Percentiles rank a stretch among this genome's conserved stretches.
Evolutionary conservation across 1,139 yeast genomes (phyloP).

Genomic region (Pichia sp.): DNA sequence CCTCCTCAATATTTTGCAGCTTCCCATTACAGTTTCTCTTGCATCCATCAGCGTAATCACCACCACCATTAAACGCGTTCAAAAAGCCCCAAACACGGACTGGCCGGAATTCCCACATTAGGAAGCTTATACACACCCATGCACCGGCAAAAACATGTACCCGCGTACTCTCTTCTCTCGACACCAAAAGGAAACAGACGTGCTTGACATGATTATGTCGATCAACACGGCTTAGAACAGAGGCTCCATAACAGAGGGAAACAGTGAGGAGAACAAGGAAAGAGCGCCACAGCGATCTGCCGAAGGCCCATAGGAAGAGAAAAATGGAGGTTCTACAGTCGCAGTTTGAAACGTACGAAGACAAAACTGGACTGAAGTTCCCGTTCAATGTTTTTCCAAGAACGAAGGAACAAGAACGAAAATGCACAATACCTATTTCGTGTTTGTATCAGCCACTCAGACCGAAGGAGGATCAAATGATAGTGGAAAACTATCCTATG

Average conservation of each 20-base stretch:
- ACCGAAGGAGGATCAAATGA: constrained; percentile 42
- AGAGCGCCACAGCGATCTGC: too few relatives aligned
- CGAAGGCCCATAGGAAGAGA: not conserved
- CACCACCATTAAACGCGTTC: not conserved
- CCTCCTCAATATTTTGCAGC: not conserved
- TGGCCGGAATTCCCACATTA: not conserved
- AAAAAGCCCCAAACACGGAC: not conserved
- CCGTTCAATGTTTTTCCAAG: constrained; percentile 84
- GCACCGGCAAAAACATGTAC: not conserved
- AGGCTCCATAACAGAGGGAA: too few relatives aligned
- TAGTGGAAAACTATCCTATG: constrained; percentile 40
- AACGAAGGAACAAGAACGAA: constrained; percentile 52
- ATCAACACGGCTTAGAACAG: not conserved
- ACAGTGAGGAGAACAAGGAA: too few relatives aligned
- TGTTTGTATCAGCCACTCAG: constrained; percentile 65
- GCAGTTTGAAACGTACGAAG: constrained; percentile 86
- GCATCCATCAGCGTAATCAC: too few relatives aligned
- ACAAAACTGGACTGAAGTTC: constrained; percentile 80
- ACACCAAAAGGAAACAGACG: not conserved
- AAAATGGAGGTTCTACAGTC: constrained; percentile 8
- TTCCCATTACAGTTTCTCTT: not conserved
- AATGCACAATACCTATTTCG: constrained; percentile 59
- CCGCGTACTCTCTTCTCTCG: not conserved
- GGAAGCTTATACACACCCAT: not conserved
- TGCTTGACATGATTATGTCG: not conserved